Base-by-base conservation (phyloP, 2,329 filamentous ascomycete genomes). In the Fusarium haematococcum region DNA sequence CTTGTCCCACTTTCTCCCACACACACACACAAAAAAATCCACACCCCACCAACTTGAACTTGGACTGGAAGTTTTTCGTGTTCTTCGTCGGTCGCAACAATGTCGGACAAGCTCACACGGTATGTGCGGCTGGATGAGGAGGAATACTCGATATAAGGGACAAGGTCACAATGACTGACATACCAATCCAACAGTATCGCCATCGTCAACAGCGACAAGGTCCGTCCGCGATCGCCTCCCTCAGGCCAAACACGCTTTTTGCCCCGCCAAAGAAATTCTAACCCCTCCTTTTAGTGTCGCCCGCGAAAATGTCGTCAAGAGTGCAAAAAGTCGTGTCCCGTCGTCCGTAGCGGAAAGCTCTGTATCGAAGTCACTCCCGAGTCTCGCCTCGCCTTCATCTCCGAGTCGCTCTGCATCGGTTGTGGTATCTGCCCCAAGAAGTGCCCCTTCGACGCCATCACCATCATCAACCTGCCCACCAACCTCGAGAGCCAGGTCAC, bases 371-470 rank as follows among this genome's bases (percentile, higher is more conserved):
- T 99, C 80, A 88, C 90, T 63, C 88, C 94, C 73, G 91, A 94
- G 68, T 97, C 96, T 76, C 96, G 96, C 81, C 96, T 99, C 79
- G 97, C 97, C 83, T 99, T 98, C 89, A 97, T 99, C 81, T 98
- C 96, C 76, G 97, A 99, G 85, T 91, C 91, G 75, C 91, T 98
- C 73, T 98, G 96, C 84, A 98, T 98, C 80, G 97, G 97, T 85
- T 99, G 97, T 83, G 97, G 97, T 92, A 99, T 99, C 87, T 99
- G 97, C 85, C 95, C 96, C 52, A 99, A 99, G 89, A 98, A 98
- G 85, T 99, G 97, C 85, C 97, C 97, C 18, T 99, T 99, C 85
- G 93, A 95, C 82, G 97, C 97, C 80, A 99, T 99, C 86, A 97
- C 96, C 84, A 99, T 99, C 85, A 99, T 99, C 95, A 99, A 99